phyloP scores from a whole-genome alignment of 2,329 filamentous ascomycete genomes.

The Aspergillaceae sp. region DNA sequence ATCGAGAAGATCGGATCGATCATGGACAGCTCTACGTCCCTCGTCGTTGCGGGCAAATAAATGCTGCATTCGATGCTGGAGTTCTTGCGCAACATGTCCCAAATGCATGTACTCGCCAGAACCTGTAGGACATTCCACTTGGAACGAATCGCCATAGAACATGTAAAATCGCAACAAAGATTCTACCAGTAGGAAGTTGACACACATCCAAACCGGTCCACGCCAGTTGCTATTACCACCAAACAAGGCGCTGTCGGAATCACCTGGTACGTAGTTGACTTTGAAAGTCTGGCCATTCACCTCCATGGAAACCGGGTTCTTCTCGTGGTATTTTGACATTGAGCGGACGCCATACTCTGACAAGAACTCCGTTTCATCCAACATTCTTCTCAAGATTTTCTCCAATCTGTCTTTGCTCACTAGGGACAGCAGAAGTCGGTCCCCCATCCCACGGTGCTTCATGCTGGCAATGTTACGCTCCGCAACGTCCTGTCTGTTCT shows the following conservation, averaged over 20 bases:
- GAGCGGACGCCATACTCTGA: slow-evolving; percentile 85
- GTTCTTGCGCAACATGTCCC: slow-evolving; percentile 86
- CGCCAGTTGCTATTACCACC: slow-evolving; percentile 98
- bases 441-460: slow-evolving; percentile 77
- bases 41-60: slow-evolving; percentile 78
- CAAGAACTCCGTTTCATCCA: slow-evolving; percentile 89
- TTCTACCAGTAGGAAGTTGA: slow-evolving; percentile 91
- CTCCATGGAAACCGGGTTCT: slow-evolving; percentile 88
- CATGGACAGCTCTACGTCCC: slow-evolving; percentile 81
- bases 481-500: slow-evolving; percentile 75
- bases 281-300: slow-evolving; percentile 85
- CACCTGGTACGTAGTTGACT: slow-evolving; percentile 86
- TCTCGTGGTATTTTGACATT: slow-evolving; percentile 81
- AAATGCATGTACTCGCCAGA: slow-evolving; percentile 94
- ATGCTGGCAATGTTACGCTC: slow-evolving; percentile 94
- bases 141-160: slow-evolving; percentile 81
- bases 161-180: slow-evolving; percentile 92
- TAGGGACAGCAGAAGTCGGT: slow-evolving; percentile 77
- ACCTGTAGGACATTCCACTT: slow-evolving; percentile 88
- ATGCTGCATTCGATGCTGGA: slow-evolving; percentile 90
- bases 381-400: slow-evolving; percentile 82
- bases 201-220: slow-evolving; percentile 89
- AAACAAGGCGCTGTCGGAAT: slow-evolving; percentile 90
- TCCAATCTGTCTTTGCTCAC: slow-evolving; percentile 88
- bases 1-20: slow-evolving; percentile 73